Evolutionary conservation across 495 filamentous ascomycete genomes (phyloP), one percentile per base, ranked within the genome.

Genomic region (Talaromyces ruber): DNA sequence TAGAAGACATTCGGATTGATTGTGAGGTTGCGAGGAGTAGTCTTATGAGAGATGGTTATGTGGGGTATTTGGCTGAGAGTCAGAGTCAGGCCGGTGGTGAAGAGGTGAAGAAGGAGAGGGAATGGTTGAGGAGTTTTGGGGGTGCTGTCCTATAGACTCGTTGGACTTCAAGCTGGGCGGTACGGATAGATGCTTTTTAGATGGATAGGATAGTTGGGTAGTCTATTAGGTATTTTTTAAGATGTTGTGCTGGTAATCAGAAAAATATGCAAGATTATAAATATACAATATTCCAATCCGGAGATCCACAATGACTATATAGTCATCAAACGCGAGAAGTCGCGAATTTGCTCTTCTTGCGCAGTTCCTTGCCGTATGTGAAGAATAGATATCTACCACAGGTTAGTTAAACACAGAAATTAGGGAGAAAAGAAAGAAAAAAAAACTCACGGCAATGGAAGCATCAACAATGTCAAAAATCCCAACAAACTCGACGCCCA

Each of bases 1-100:
- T 97, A 39, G 83, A 87, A 66, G 94, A 98, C 75, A 98, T 98
- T 65, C 80, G 82, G 62, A 76, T 87, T 59, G 94, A 98, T 75
- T 93, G 93, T 68, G 85, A 90, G 69, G 92, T 98, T 58, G 88
- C 92, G 22, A 76, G 80, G 62, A 73, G 76, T 67, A 94, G 91
- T 79, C 74, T 98, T 69, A 79, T 73, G 66, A 76, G 94, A 62
- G 74, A 80, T 32, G 83, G 72, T 24, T 98, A 94, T 84, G 73
- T 65, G 63, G 72, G 74, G 58, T 85, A 80, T 68, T 73, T 75
- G 64, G 72, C 71, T 47, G 85, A 86, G n/a, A n/a, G n/a, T n/a
- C n/a, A n/a, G n/a, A n/a, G n/a, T 66, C 61, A 54, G 50, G 60
- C 67, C 26, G 57, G 45, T 9, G 62, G 64, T 24, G 69, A 66